Evolutionary conservation across 2,329 filamentous ascomycete species (phyloP).

Genomic region (Pseudovirgaria hyperparasitica): DNA sequence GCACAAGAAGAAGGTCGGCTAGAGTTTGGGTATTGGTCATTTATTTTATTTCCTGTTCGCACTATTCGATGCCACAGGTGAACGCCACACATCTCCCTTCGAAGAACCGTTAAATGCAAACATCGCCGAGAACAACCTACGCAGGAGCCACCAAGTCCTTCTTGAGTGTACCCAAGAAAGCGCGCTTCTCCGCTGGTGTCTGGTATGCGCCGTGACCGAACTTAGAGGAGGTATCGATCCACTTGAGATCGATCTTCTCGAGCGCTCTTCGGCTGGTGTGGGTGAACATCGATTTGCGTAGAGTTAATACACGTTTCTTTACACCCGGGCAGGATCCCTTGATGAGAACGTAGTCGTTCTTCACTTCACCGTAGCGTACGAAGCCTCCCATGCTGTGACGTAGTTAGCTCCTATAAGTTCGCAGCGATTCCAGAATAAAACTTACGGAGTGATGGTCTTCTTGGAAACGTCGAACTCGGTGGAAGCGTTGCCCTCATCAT

Average conservation of each 20-base stretch:
- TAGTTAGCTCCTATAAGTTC: slow-evolving; percentile 20
- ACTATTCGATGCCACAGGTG: not conserved
- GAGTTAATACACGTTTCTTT: slow-evolving; percentile 99
- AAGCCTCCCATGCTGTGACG: slow-evolving; percentile 82
- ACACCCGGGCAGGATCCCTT: slow-evolving; percentile 96
- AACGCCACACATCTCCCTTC: not conserved
- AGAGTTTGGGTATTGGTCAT: slow-evolving; percentile 1
- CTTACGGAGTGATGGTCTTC: slow-evolving; percentile 99
- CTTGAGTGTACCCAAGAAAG: slow-evolving; percentile 97
- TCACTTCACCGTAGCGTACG: slow-evolving; percentile 97
- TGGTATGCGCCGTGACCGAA: slow-evolving; percentile 99
- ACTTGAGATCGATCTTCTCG: slow-evolving; percentile 99
- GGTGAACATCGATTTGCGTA: slow-evolving; percentile 96
- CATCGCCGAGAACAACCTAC: slow-evolving; percentile 23
- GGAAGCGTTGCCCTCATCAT: slow-evolving; percentile 81
- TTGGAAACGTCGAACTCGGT: slow-evolving; percentile 96
- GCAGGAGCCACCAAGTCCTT: slow-evolving; percentile 68
- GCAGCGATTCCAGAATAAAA: slow-evolving; percentile 26
- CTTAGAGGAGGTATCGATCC: slow-evolving; percentile 99
- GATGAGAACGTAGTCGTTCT: slow-evolving; percentile 97
- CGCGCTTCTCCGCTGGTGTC: slow-evolving; percentile 94
- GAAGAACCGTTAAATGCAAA: slow-evolving; percentile 1
- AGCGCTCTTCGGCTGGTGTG: slow-evolving; percentile 92
- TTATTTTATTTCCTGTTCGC: not conserved
- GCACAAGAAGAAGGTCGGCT: too few species aligned